Evolutionary conservation across 805 yeast genomes (phyloP).

Genomic region (Zygosaccharomyces kombuchaensis): DNA sequence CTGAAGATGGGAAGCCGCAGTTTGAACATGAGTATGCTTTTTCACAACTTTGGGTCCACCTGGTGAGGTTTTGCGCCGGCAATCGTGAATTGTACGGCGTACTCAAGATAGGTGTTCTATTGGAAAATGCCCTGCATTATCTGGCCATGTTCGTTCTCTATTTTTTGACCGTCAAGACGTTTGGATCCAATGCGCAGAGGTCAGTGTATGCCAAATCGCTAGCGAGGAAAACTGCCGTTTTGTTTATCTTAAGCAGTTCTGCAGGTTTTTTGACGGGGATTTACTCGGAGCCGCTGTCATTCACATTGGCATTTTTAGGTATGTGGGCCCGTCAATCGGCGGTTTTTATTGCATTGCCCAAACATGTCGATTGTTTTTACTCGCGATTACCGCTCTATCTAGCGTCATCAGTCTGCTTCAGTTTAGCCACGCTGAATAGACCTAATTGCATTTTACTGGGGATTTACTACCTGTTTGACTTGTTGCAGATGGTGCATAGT

Average conservation of each 20-base stretch:
- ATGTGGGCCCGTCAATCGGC: slow-evolving; percentile 46
- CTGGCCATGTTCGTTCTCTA: slow-evolving; percentile 47
- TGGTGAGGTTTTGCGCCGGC: slow-evolving; percentile 33
- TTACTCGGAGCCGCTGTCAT: slow-evolving; percentile 73
- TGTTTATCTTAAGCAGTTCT: slow-evolving; percentile 66
- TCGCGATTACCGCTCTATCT: slow-evolving; percentile 20
- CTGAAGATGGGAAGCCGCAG: slow-evolving; percentile 39
- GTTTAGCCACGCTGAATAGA: slow-evolving; percentile 58
- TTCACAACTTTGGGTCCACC: slow-evolving; percentile 68
- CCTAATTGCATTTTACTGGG: slow-evolving; percentile 79
- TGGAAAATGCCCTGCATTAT: slow-evolving; percentile 53
- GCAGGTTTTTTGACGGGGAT: slow-evolving; percentile 72
- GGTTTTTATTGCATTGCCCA: slow-evolving; percentile 13
- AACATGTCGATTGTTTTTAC: slow-evolving; percentile 12
- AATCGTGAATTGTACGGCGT: slow-evolving; percentile 38
- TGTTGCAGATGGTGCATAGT: slow-evolving; percentile 28
- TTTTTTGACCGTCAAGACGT: slow-evolving; percentile 41
- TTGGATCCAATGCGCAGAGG: slow-evolving; percentile 21
- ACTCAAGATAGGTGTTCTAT: slow-evolving; percentile 43
- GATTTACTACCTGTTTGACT: slow-evolving; percentile 55
- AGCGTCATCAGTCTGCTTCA: slow-evolving; percentile 39
- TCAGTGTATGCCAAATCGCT: slow-evolving; percentile 16
- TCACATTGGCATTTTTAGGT: slow-evolving; percentile 55
- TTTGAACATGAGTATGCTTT: slow-evolving; percentile 92
- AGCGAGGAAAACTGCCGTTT: slow-evolving; percentile 38